These are phyloP conservation scores for Xylariaceae sp. DNA, from an alignment of 2,329 filamentous ascomycete species.

Conservation along the genomic window DNA sequence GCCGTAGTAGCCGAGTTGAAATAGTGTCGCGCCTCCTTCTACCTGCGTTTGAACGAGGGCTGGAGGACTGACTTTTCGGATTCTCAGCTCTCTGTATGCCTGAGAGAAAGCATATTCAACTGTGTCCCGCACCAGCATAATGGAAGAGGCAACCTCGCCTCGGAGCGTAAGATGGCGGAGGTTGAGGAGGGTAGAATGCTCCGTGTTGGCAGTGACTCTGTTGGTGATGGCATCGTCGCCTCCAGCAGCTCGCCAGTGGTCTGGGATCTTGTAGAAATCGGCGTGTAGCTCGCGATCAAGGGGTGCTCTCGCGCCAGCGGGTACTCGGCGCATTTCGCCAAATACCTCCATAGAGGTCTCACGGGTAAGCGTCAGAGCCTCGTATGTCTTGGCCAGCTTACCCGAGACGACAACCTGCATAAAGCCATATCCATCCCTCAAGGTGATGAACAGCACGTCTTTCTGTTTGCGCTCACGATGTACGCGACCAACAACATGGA, in stretches of 20 bases:
- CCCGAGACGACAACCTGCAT: slow-evolving; percentile 55
- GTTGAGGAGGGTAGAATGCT: slow-evolving; percentile 16
- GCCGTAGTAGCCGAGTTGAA: slow-evolving; percentile 84
- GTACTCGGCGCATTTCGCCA: slow-evolving; percentile 80
- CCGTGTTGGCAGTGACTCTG: slow-evolving; percentile 54
- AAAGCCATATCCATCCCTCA: slow-evolving; percentile 61
- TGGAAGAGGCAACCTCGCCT: slow-evolving; percentile 75
- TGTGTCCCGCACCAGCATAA: slow-evolving; percentile 81
- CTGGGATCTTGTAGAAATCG: slow-evolving; percentile 80
- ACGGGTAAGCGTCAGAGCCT: slow-evolving; percentile 77
- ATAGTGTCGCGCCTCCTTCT: slow-evolving; percentile 87
- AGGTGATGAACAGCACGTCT: slow-evolving; percentile 14
- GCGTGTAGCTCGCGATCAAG: slow-evolving; percentile 84
- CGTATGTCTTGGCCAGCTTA: slow-evolving; percentile 84
- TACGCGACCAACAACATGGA: slow-evolving; percentile 14
- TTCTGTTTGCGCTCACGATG: slow-evolving; percentile 18
- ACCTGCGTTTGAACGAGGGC: slow-evolving; percentile 93
- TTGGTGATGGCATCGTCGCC: slow-evolving; percentile 92
- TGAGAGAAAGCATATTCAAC: slow-evolving; percentile 77
- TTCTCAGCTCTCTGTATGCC: slow-evolving; percentile 69
- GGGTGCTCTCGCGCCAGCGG: slow-evolving; percentile 71
- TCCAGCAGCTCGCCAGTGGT: slow-evolving; percentile 62
- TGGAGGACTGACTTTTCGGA: slow-evolving; percentile 82
- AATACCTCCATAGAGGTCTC: slow-evolving; percentile 83
- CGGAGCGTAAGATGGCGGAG: slow-evolving; percentile 73